Conservation (phyloP, 495 filamentous ascomycete species). For the Hypomontagnella monticulosa region DNA sequence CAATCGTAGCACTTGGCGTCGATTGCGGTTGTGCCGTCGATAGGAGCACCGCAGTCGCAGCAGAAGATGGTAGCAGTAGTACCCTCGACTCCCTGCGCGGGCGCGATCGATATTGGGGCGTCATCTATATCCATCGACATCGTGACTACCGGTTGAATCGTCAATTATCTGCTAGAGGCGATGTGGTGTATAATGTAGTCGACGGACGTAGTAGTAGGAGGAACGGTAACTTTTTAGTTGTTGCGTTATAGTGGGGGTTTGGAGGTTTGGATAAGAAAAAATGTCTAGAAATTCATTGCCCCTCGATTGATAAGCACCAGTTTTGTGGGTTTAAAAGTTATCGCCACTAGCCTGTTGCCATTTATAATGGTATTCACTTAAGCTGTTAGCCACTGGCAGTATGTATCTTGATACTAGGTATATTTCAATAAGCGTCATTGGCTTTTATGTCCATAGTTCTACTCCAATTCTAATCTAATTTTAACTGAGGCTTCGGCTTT, state of each 20-base stretch:
- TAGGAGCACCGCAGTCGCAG: slow-evolving; percentile 93
- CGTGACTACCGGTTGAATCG: slow-evolving; percentile 6
- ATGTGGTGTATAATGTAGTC: background rate
- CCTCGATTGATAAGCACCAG: slow-evolving; percentile 42
- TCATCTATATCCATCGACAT: slow-evolving; percentile 50
- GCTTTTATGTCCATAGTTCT: no score
- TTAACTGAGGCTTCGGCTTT: no score
- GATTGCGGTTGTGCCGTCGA: slow-evolving; percentile 86
- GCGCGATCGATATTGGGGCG: slow-evolving; percentile 43
- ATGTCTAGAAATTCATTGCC: slow-evolving; percentile 27
- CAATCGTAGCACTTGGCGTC: slow-evolving; percentile 95
- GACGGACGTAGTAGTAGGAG: background rate
- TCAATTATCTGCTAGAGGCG: background rate
- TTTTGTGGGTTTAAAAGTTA: slow-evolving; percentile 23
- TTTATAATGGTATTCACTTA: background rate
- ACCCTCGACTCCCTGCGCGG: slow-evolving; percentile 22
- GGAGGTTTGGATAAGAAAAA: slow-evolving; percentile 22
- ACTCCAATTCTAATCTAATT: no score
- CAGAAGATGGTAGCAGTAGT: slow-evolving; percentile 72
- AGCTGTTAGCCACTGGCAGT: no score
- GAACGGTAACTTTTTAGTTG: no score
- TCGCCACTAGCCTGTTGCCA: slow-evolving; percentile 21
- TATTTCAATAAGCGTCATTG: background rate
- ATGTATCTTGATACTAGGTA: background rate
- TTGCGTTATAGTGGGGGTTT: slow-evolving; percentile 35